Evolutionary conservation across 768 basidiomycete genomes (phyloP).

Genomic region (Clavaria fumosa): DNA sequence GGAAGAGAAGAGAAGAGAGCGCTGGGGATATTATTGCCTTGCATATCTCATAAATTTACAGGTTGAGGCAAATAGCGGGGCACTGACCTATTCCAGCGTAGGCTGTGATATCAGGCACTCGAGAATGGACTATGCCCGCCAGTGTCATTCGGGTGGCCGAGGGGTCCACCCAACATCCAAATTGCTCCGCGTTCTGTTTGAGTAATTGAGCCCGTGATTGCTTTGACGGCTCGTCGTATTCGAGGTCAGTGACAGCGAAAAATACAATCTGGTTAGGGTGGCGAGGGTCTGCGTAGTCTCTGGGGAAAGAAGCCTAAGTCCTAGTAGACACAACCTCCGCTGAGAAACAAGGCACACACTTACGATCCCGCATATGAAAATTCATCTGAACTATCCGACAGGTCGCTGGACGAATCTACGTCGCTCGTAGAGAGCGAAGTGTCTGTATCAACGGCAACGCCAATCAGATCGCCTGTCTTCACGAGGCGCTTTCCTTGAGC

Average conservation of each 20-base stretch:
- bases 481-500: slow-evolving; percentile 36
- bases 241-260: slow-evolving; percentile 68
- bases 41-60: slow-evolving; percentile 1
- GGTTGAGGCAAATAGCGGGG: too few relatives aligned
- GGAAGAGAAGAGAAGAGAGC: slow-evolving; percentile 15
- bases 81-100: slow-evolving; percentile 38
- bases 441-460: slow-evolving; percentile 46
- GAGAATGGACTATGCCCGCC: slow-evolving; percentile 56
- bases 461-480: slow-evolving; percentile 61
- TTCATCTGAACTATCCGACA: slow-evolving; percentile 14
- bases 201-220: slow-evolving; percentile 30
- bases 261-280: slow-evolving; percentile 40
- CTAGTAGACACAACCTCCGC: too few relatives aligned
- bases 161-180: slow-evolving; percentile 79
- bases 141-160: slow-evolving; percentile 62
- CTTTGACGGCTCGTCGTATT: slow-evolving; percentile 38
- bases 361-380: slow-evolving; percentile 7
- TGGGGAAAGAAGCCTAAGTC: slow-evolving; percentile 2
- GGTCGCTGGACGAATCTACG: slow-evolving; percentile 11
- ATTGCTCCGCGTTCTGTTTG: slow-evolving; percentile 43
- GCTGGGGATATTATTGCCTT: slow-evolving; percentile 14
- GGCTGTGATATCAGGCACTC: slow-evolving; percentile 35
- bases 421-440: slow-evolving; percentile 13
- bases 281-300: slow-evolving; percentile 11
- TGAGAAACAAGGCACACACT: too few relatives aligned